Conservation (phyloP, 1,284 basidiomycete species). For the Thelephora terrestris region DNA sequence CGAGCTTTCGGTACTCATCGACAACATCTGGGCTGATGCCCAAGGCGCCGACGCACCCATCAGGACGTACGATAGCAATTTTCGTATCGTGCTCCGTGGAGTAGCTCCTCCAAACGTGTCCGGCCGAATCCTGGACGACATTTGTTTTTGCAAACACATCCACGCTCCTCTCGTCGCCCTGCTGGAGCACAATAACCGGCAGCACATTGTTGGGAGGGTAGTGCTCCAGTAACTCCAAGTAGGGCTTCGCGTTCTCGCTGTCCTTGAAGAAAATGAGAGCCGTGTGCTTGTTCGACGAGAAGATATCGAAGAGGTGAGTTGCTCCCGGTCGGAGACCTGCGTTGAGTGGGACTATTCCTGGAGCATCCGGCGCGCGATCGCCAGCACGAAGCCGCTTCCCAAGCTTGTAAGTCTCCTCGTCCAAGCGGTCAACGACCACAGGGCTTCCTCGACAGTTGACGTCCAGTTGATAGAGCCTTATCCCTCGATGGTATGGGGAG, state of each 20-base stretch:
- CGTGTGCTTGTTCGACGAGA: slow-evolving; percentile 16
- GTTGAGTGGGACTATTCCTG: slow-evolving; percentile 18
- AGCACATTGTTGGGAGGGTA: slow-evolving; percentile 5
- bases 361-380: slow-evolving; percentile 35
- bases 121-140: slow-evolving; percentile 10
- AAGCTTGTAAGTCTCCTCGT: slow-evolving; percentile 11
- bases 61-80: slow-evolving; percentile 16
- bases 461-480: slow-evolving; percentile 28
- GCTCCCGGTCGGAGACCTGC: neutral
- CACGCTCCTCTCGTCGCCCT: neutral
- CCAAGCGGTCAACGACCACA: slow-evolving; percentile 31
- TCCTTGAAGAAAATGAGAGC: slow-evolving; percentile 17
- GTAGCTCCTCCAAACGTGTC: slow-evolving; percentile 13
- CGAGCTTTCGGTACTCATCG: slow-evolving; percentile 6
- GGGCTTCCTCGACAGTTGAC: slow-evolving; percentile 39
- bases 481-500: slow-evolving; percentile 2
- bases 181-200: slow-evolving; percentile 7
- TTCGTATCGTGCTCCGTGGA: slow-evolving; percentile 4
- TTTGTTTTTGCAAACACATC: neutral
- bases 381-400: slow-evolving; percentile 28
- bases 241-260: neutral
- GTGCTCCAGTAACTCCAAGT: neutral
- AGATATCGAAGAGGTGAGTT: slow-evolving; percentile 18
- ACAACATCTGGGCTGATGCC: slow-evolving; percentile 10
- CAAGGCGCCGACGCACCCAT: slow-evolving; percentile 17